Percentiles rank a stretch among this genome's conserved stretches.
These are phyloP conservation scores for Suillus spraguei DNA, from an alignment of 768 basidiomycete genomes.

Conservation along the genomic window DNA sequence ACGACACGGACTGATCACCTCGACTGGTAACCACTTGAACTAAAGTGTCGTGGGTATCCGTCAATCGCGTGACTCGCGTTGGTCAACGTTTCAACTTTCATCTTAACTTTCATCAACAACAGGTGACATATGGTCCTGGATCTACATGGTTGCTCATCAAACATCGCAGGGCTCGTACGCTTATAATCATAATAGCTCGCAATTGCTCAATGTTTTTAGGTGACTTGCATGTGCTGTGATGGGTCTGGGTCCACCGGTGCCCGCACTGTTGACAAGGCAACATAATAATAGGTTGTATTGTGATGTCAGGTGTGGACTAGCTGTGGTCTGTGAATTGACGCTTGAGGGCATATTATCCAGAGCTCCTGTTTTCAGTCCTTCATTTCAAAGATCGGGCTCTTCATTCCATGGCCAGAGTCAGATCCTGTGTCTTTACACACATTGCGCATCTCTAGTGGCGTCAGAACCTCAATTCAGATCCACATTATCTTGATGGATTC, in stretches of 20 bases:
- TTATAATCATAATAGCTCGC: not conserved
- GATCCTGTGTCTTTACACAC: not conserved
- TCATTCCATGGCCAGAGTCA: not conserved
- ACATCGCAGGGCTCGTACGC: not conserved
- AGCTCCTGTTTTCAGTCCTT: not conserved
- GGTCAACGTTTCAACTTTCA: not conserved
- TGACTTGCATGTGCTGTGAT: not conserved
- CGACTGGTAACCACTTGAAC: not conserved
- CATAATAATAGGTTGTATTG: not conserved
- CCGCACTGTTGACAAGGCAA: not conserved
- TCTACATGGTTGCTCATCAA: not conserved
- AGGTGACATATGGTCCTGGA: too few relatives aligned
- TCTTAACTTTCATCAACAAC: not conserved
- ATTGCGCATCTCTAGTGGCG: not conserved
- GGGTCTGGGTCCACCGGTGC: too few relatives aligned
- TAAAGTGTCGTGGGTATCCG: constrained; percentile 1
- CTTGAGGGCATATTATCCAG: not conserved
- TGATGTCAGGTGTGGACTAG: not conserved
- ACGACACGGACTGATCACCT: not conserved
- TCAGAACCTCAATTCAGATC: not conserved
- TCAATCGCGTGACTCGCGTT: not conserved
- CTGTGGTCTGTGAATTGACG: not conserved
- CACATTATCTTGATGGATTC: not conserved
- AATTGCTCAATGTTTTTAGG: not conserved
- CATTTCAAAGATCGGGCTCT: not conserved